These are phyloP conservation scores for Tuber microsphaerosporum DNA, from an alignment of 495 filamentous ascomycete species.

Conservation along the genomic window DNA sequence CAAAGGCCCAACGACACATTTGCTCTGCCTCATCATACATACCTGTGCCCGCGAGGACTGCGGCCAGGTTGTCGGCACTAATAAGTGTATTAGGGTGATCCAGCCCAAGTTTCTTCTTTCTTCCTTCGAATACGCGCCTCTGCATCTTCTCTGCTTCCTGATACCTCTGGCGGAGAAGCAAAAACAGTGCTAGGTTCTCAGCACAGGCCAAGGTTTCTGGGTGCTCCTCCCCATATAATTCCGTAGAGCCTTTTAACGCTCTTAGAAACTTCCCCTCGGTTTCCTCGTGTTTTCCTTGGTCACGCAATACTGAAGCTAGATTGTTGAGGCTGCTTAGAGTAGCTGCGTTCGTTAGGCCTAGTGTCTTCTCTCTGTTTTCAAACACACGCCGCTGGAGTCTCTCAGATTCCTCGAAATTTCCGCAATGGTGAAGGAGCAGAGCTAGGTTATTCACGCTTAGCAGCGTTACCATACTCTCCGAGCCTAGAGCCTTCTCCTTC, in stretches of 20 bases:
- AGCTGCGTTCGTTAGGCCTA: slow-evolving; percentile 37
- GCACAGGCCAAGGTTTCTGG: slow-evolving; percentile 25
- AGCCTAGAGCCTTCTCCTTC: slow-evolving; percentile 34
- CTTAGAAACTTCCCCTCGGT: slow-evolving; percentile 34
- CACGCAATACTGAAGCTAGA: slow-evolving; percentile 28
- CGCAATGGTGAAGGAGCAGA: slow-evolving; percentile 32
- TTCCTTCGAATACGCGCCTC: slow-evolving; percentile 16
- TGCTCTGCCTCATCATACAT: slow-evolving; percentile 35
- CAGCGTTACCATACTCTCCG: slow-evolving; percentile 40
- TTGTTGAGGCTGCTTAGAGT: slow-evolving; percentile 7
- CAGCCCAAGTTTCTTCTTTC: slow-evolving; percentile 19
- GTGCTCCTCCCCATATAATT: slow-evolving; percentile 12
- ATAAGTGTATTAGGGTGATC: slow-evolving; percentile 10
- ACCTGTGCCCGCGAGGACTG: slow-evolving; percentile 9
- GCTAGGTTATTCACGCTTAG: slow-evolving; percentile 28
- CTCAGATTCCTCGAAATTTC: slow-evolving; percentile 43
- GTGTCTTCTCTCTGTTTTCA: slow-evolving; percentile 31
- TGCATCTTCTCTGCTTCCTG: slow-evolving; percentile 42
- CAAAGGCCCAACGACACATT: slow-evolving; percentile 27
- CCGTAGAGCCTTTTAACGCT: slow-evolving; percentile 23
- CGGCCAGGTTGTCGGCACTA: slow-evolving; percentile 8
- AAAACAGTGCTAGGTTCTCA: slow-evolving; percentile 33
- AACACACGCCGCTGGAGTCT: slow-evolving; percentile 31
- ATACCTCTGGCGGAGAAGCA: slow-evolving; percentile 39
- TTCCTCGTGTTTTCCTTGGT: slow-evolving; percentile 34